Percentiles rank a stretch among this genome's conserved stretches.
phyloP scores from a whole-genome alignment of 1,284 basidiomycete species.

The Bjerkandera adusta region DNA sequence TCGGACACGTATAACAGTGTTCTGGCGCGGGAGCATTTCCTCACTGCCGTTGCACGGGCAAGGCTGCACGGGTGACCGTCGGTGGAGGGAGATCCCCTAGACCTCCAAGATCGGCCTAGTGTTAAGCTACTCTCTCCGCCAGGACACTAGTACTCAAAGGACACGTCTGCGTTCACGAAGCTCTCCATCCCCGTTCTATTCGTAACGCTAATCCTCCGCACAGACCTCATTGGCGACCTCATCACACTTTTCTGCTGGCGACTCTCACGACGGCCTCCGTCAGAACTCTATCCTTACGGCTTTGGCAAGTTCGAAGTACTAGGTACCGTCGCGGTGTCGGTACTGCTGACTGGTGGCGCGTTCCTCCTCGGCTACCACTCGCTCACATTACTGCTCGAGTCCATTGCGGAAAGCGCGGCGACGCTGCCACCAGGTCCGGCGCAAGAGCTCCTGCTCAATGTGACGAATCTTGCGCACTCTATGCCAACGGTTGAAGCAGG shows the following conservation, averaged over 20 bases:
- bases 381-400: conserved; percentile 74
- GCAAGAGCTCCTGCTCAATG: conserved; percentile 56
- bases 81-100: too few relatives aligned
- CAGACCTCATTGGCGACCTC: conserved; percentile 86
- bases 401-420: conserved; percentile 58
- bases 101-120: too few relatives aligned
- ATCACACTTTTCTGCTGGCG: conserved; percentile 93
- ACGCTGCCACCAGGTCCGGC: conserved; percentile 56
- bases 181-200: too few relatives aligned
- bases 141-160: too few relatives aligned
- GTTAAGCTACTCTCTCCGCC: too few relatives aligned
- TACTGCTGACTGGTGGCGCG: conserved; percentile 84
- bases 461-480: conserved; percentile 53
- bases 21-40: too few relatives aligned
- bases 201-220: neutral
- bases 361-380: conserved; percentile 94
- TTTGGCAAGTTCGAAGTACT: conserved; percentile 95
- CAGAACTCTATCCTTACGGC: conserved; percentile 76
- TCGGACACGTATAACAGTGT: too few relatives aligned
- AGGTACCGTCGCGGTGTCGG: conserved; percentile 82
- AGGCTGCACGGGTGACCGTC: too few relatives aligned
- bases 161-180: conserved; percentile 12
- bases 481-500: conserved; percentile 44
- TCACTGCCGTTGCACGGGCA: too few relatives aligned
- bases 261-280: conserved; percentile 79